These are phyloP conservation scores for Ascocoryne sarcoides DNA, from an alignment of 2,329 filamentous ascomycete genomes.

Conservation along the genomic window DNA sequence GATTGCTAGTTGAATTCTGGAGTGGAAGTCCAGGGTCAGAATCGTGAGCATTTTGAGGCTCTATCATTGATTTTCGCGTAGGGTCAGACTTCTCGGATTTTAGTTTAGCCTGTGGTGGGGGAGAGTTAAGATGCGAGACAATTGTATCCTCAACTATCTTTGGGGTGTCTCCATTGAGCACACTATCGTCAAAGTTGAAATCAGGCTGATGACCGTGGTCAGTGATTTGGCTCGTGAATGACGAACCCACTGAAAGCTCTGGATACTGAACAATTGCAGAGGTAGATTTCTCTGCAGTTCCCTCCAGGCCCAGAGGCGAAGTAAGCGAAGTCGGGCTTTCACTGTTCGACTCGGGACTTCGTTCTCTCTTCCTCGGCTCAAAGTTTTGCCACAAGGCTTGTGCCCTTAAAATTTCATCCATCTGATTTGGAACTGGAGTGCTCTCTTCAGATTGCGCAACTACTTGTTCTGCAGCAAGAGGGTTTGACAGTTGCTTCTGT, in stretches of 20 bases:
- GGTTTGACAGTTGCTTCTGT: slow-evolving; percentile 2
- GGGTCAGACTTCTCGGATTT: background rate
- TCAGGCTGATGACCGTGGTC: slow-evolving; percentile 43
- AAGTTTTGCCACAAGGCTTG: slow-evolving; percentile 16
- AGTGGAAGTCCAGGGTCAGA: background rate
- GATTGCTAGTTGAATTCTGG: background rate
- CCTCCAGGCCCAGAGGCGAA: slow-evolving; percentile 6
- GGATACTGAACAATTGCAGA: slow-evolving; percentile 24
- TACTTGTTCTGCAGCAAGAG: background rate
- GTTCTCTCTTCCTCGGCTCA: slow-evolving; percentile 7
- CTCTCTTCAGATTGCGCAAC: background rate
- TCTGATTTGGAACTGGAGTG: too few species aligned
- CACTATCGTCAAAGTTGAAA: slow-evolving; percentile 30
- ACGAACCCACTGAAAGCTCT: slow-evolving; percentile 27
- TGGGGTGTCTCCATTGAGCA: slow-evolving; percentile 8
- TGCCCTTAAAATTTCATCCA: too few species aligned
- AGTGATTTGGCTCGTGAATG: slow-evolving; percentile 34
- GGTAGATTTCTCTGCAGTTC: slow-evolving; percentile 9
- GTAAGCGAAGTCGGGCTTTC: slow-evolving; percentile 4
- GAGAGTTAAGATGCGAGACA: background rate
- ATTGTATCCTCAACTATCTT: slow-evolving; percentile 5
- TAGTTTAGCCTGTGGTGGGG: background rate
- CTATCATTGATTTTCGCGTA: background rate
- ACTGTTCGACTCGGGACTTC: slow-evolving; percentile 1
- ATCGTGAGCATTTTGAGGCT: background rate